These are phyloP conservation scores for Camellia sinensis DNA, from an alignment of 148 eudicot genomes.

Conservation along the genomic window DNA sequence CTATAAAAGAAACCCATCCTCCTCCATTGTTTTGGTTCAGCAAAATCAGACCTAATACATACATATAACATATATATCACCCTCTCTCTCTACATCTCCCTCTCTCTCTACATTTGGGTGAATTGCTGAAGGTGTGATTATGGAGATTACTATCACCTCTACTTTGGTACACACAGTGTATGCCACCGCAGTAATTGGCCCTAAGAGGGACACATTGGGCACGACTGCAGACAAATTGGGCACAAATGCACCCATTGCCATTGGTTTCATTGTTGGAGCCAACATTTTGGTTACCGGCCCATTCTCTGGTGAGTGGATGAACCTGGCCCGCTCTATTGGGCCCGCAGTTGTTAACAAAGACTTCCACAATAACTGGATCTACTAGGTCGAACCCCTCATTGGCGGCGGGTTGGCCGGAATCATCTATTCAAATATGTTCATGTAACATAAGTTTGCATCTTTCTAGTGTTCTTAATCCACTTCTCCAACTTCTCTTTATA, in stretches of 20 bases:
- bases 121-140: constrained; percentile 55
- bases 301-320: constrained; percentile 89
- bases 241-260: constrained; percentile 76
- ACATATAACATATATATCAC: too few species aligned
- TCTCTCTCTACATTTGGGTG: too few species aligned
- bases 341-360: constrained; percentile 74
- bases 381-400: constrained; percentile 87
- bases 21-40: too few species aligned
- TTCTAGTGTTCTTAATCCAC: neutral
- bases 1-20: too few species aligned
- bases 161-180: constrained; percentile 82
- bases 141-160: constrained; percentile 73
- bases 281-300: constrained; percentile 84
- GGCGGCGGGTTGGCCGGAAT: constrained; percentile 84
- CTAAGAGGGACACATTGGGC: constrained; percentile 81
- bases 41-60: too few species aligned
- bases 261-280: constrained; percentile 86
- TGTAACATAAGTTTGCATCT: constrained; percentile 40
- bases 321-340: constrained; percentile 83
- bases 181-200: constrained; percentile 86
- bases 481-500: too few species aligned
- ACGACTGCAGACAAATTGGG: too few species aligned
- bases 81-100: too few species aligned
- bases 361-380: constrained; percentile 69
- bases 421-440: constrained; percentile 61